Percentiles rank a stretch among this genome's conserved stretches.
Conservation (phyloP, 2,329 filamentous ascomycete genomes). For the Xylariaceae sp. region DNA sequence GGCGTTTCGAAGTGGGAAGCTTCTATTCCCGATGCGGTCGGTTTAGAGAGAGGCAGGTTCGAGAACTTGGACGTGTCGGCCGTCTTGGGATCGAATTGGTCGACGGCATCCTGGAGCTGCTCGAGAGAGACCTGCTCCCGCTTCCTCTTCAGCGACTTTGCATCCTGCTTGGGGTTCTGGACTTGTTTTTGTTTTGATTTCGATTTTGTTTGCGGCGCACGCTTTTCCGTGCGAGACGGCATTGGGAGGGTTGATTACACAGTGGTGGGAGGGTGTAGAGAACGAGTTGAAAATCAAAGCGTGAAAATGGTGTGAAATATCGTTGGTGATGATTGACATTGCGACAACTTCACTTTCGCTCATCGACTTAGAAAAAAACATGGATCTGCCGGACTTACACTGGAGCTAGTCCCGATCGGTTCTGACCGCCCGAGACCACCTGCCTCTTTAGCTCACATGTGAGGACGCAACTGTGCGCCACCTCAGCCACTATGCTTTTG, state of each 20-base stretch:
- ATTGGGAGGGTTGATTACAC: constrained; percentile 18
- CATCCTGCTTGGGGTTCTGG: constrained; percentile 26
- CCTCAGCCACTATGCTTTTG: background rate
- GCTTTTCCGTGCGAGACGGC: constrained; percentile 23
- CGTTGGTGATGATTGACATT: background rate
- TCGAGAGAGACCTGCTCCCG: constrained; percentile 38
- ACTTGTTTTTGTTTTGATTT: constrained; percentile 17
- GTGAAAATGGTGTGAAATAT: background rate
- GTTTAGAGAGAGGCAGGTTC: constrained; percentile 77
- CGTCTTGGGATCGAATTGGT: constrained; percentile 52
- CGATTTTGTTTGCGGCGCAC: constrained; percentile 14
- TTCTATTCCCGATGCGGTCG: constrained; percentile 73
- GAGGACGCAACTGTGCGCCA: background rate
- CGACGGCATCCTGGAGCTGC: constrained; percentile 36
- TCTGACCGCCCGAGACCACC: constrained; percentile 24
- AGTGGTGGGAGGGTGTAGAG: background rate
- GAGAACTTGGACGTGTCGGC: constrained; percentile 63
- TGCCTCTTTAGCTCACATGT: background rate
- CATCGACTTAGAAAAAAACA: constrained; percentile 19
- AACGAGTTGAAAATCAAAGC: background rate
- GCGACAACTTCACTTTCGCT: background rate
- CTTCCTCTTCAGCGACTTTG: constrained; percentile 39
- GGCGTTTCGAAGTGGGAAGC: constrained; percentile 83
- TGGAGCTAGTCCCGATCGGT: constrained; percentile 4
- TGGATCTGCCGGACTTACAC: constrained; percentile 23